Base-by-base conservation (phyloP, 106 monocot species). In the Dendrobium nobile region DNA sequence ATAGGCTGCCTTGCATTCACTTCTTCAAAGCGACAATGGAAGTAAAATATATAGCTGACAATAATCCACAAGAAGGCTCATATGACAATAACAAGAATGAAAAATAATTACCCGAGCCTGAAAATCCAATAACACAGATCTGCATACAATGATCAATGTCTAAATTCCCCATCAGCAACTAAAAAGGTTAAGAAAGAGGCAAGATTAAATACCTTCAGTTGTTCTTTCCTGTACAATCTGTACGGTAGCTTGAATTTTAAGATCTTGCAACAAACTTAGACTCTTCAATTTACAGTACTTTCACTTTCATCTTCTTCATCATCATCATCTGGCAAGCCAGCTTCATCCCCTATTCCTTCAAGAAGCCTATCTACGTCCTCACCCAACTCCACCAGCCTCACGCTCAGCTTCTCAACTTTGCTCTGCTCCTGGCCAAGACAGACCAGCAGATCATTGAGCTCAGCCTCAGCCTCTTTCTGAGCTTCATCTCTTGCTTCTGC, bases 351-450 rank as follows among this genome's bases (percentile, higher is more conserved):
- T 33, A 95, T 90, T 33, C 95, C 99, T 85, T 93, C 90, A 10
- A 99, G 89, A 61, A 99, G 95, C 1, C 88, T 80, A 9, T 95
- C 95, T 37, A 93, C 93, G 82, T 99, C 93, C 83, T 99, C 95
- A 7, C 99, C 99, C 77, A 99, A 75, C 82, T 99, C 95, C 0
- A 37, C 75, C 51, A 99, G 80, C 79, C 91, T 93, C 40, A 90
- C n/a, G 67, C 88, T 91, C 85, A 99, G 82, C 82, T 85, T 99
- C 90, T 95, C 95, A 37, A 99, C 95, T 85, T 93, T 99, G 82
- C 88, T 99, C 82, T 99, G 99, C 79, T 99, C 99, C 81, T 99
- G 95, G 18, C 99, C 99, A 43, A 99, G 83, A 72, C 99, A 99
- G 82, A 99, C 99, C 3, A 99, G 87, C 48, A 99, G 82, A 79